Evolutionary conservation across 805 yeast species (phyloP), one percentile per base, ranked within the genome.

Genomic region (Metschnikowia cubensis): DNA sequence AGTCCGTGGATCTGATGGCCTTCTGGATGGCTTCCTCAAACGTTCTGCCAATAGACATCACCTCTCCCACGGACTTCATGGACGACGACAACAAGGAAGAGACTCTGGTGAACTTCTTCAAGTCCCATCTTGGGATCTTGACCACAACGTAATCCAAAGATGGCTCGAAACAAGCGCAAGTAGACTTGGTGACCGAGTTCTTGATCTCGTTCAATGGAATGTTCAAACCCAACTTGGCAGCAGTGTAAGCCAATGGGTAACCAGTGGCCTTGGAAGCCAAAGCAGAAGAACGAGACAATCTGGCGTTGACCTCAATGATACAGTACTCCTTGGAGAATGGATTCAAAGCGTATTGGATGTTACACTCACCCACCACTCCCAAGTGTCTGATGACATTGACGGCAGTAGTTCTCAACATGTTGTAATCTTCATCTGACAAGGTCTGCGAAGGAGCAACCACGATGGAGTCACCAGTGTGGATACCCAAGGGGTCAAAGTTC

Each of bases 391-490:
- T 94, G 56, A 92, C 96, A 57, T 92, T 94, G 60, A 94, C 94
- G 42, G 99, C 99, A 42, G 99, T 89, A 46, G 97, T 87, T 76
- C 99, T 84, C 67, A 92, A 80, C 98, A 94, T 94, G 75, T 92
- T 89, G 76, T 91, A 92, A 65, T 92, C 99, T 68, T 89, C 97
- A 67, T 92, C 98, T 17, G 96, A 87, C 57, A 92, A 76, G 39
- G 99, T 92, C 76, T 92, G 99, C 40, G 97, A 91, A 45, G 99
- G 99, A 48, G 99, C 99, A 64, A 92, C 96, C 50, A 92, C 99
- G 64, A 92, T 94, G 49, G 98, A 94, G 71, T 92, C 99, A 80
- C 99, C 99, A 52, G 99, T 92, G 68, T 92, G 99, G 64, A 92
- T 91, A 68, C 99, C 99, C 61, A 92, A 80, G 42, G 99, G 99